Evolutionary conservation across 2,329 filamentous ascomycete species (phyloP).

Genomic region (Huntiella decipiens): DNA sequence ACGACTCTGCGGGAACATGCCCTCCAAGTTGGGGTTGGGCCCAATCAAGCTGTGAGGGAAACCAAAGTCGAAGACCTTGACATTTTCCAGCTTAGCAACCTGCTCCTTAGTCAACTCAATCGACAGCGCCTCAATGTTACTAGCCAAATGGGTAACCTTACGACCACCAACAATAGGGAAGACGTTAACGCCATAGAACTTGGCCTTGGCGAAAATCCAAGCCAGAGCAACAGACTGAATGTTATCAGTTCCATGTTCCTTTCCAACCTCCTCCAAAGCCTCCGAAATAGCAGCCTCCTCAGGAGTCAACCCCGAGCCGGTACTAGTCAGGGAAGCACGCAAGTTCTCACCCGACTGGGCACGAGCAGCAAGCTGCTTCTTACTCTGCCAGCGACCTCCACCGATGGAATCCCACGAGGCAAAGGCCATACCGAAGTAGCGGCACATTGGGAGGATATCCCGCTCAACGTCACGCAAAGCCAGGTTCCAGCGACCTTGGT

Average conservation of each 20-base stretch:
- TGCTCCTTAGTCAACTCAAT: conserved; percentile 32
- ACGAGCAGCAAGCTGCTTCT: conserved; percentile 18
- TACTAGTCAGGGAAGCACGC: conserved; percentile 14
- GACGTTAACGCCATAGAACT: conserved; percentile 21
- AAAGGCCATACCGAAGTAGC: conserved; percentile 29
- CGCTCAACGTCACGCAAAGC: conserved; percentile 21
- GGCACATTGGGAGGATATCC: conserved; percentile 25
- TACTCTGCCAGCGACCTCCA: conserved; percentile 29
- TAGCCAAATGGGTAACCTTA: conserved; percentile 31
- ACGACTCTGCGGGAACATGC: not conserved
- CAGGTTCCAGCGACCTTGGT: conserved; percentile 23
- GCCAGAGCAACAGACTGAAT: conserved; percentile 40
- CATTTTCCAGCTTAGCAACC: conserved; percentile 32
- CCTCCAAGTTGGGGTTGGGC: conserved; percentile 1
- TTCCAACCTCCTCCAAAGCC: conserved; percentile 40
- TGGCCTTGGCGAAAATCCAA: conserved; percentile 31
- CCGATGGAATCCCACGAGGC: conserved; percentile 42
- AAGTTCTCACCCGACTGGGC: conserved; percentile 21
- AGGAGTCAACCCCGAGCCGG: conserved; percentile 21
- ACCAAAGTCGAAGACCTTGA: conserved; percentile 27
- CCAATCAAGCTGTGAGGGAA: not conserved
- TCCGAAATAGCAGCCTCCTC: conserved; percentile 32
- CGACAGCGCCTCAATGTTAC: conserved; percentile 36
- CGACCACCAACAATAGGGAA: conserved; percentile 34
- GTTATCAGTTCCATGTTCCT: conserved; percentile 31